Evolutionary conservation across 179 eudicot genomes (phyloP), one percentile per base, ranked within the genome.

Genomic region (Spergularia azorica): DNA sequence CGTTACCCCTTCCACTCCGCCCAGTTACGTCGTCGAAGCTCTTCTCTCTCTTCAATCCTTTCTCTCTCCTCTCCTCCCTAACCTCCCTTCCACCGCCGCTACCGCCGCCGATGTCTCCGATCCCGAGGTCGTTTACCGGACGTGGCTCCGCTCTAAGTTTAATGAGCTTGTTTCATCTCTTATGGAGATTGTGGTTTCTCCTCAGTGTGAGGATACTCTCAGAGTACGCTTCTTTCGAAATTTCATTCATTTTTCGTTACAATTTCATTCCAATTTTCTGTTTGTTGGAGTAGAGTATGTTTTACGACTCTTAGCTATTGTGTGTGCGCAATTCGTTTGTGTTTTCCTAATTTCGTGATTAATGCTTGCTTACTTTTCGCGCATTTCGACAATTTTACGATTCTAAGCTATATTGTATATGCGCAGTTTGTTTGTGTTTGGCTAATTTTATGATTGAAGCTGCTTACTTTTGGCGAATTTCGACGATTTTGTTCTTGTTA

Each of bases 61-160:
- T 89, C 88, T 94, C 89, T 83, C 87, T 48, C 84, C 94, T 51
- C 59, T 87, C 43, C 79, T 91, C 9, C 79, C 88, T 2, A 46
- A 57, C n/a, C 89, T 92, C 58, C 94, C 97, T 69, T 72, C 95
- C 2, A 68, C 88, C 16, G 70, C 79, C 62, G 60, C 74, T 26
- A 61, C 56, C 26, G 74, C 26, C 16, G 58, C 72, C 17, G 61
- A 32, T 14, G 70, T 38, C 17, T 51, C 79, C 9, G 93, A 90
- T 50, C 83, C 96, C 8, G 96, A 92, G 61, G 68, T 88, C 66
- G 84, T 92, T 15, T 92, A 89, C 80, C 86, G 80, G 26, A 85
- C 90, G 3, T 92, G 98, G 98, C 86, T 92, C n/a, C 91, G 97
- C 48, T 74, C 91, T 20, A 94, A 92, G 85, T 90, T 88, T 59